Conservation (phyloP, 805 yeast species). For the Saccharomycopsis malanga region DNA sequence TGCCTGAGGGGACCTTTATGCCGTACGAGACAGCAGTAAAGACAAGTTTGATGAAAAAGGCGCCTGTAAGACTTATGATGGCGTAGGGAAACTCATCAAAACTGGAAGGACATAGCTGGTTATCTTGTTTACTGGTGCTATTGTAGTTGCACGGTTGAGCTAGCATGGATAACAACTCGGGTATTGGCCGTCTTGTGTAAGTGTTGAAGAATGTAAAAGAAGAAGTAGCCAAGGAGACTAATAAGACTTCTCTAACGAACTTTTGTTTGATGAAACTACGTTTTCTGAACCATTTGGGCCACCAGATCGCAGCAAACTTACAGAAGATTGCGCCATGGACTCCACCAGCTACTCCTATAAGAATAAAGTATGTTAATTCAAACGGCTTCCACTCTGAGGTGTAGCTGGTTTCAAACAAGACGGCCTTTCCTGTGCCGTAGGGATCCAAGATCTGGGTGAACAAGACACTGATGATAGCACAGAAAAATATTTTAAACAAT, state of each 20-base stretch:
- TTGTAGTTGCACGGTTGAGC: constrained; percentile 40
- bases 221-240: constrained; percentile 41
- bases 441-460: constrained; percentile 49
- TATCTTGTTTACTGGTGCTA: constrained; percentile 18
- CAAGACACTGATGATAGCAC: constrained; percentile 47
- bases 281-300: constrained; percentile 32
- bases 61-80: constrained; percentile 31
- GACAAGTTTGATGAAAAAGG: constrained; percentile 38
- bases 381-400: constrained; percentile 44
- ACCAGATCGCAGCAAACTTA: constrained; percentile 37
- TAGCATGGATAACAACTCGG: constrained; percentile 42
- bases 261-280: constrained; percentile 29
- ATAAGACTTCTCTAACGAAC: constrained; percentile 40
- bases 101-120: constrained; percentile 27
- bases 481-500: constrained; percentile 46
- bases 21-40: constrained; percentile 52
- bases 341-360: constrained; percentile 49
- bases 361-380: constrained; percentile 39
- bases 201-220: constrained; percentile 41
- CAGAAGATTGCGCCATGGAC: constrained; percentile 45
- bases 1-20: constrained; percentile 51
- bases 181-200: constrained; percentile 41
- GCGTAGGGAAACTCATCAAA: constrained; percentile 29
- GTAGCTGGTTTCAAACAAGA: constrained; percentile 45
- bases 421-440: constrained; percentile 54